phyloP scores from a whole-genome alignment of 2,329 filamentous ascomycete species.

The Pochonia chlamydosporia region DNA sequence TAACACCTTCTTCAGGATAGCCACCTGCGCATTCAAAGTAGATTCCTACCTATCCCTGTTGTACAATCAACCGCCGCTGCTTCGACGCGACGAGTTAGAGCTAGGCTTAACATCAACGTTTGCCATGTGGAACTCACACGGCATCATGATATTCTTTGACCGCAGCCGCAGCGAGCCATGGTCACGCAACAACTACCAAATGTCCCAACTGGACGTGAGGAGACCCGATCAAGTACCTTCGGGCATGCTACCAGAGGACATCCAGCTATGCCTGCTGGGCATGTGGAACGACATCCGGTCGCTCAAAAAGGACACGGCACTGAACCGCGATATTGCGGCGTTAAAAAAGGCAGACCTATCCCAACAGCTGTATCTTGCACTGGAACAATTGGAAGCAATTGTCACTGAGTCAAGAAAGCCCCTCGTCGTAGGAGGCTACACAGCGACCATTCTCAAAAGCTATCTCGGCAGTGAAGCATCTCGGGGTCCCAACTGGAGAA shows the following conservation, averaged over 20 bases:
- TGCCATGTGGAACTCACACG: constrained; percentile 30
- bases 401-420: constrained; percentile 11
- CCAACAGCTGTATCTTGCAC: constrained; percentile 11
- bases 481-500: constrained; percentile 16
- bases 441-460: constrained; percentile 16
- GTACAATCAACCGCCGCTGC: constrained; percentile 22
- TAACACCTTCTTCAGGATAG: constrained; percentile 20
- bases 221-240: constrained; percentile 20
- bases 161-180: constrained; percentile 26
- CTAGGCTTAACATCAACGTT: constrained; percentile 26
- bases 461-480: constrained; percentile 24
- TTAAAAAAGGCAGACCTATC: constrained; percentile 4
- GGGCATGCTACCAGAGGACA: constrained; percentile 26
- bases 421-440: constrained; percentile 10
- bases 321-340: constrained; percentile 11
- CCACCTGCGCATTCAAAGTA: constrained; percentile 29
- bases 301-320: constrained; percentile 18
- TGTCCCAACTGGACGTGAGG: constrained; percentile 22
- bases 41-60: constrained; percentile 30
- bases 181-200: constrained; percentile 21
- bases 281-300: constrained; percentile 25
- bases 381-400: constrained; percentile 14
- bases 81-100: constrained; percentile 32
- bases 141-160: constrained; percentile 29
- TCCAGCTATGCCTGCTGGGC: constrained; percentile 26